Conservation (phyloP, 306 rosid species). For the Cucurbita maxima region DNA sequence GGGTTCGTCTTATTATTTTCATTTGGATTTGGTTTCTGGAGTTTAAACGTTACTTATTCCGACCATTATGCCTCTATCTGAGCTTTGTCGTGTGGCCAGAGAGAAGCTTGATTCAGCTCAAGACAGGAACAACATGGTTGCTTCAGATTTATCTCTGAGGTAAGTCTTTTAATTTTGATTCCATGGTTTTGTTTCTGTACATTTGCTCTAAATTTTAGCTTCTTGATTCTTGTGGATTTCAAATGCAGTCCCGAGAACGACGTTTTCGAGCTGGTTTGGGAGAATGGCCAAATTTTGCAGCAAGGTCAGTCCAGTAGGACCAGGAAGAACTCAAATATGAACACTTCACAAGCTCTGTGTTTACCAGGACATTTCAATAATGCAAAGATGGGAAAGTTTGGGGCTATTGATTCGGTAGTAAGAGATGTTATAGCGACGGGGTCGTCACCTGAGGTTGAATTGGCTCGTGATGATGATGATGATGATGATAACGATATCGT, state of each 20-base stretch:
- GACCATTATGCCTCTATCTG: constrained; percentile 64
- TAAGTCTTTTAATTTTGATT: constrained; percentile 25
- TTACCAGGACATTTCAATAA: constrained; percentile 34
- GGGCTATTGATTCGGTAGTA: constrained; percentile 34
- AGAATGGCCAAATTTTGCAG: constrained; percentile 66
- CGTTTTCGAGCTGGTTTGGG: constrained; percentile 80
- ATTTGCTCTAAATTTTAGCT: background rate
- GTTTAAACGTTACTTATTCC: constrained; percentile 13
- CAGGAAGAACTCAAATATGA: constrained; percentile 41
- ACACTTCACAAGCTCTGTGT: constrained; percentile 41
- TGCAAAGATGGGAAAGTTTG: constrained; percentile 43
- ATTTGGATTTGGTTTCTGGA: constrained; percentile 8
- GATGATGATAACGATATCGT: constrained; percentile 65
- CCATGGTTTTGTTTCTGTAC: background rate
- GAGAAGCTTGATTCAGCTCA: constrained; percentile 35
- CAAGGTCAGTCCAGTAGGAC: constrained; percentile 65
- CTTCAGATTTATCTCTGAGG: constrained; percentile 37
- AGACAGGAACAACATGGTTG: constrained; percentile 24
- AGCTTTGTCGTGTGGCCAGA: constrained; percentile 55
- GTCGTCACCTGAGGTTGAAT: constrained; percentile 48
- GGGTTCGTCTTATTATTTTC: constrained; percentile 3
- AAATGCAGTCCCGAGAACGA: constrained; percentile 56
- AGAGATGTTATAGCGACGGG: constrained; percentile 47
- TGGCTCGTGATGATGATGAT: constrained; percentile 56
- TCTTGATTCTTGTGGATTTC: constrained; percentile 14